Percentiles rank a stretch among this genome's conserved stretches.
Conservation (phyloP, 2,329 filamentous ascomycete genomes). For the Nigrograna mackinnonii region DNA sequence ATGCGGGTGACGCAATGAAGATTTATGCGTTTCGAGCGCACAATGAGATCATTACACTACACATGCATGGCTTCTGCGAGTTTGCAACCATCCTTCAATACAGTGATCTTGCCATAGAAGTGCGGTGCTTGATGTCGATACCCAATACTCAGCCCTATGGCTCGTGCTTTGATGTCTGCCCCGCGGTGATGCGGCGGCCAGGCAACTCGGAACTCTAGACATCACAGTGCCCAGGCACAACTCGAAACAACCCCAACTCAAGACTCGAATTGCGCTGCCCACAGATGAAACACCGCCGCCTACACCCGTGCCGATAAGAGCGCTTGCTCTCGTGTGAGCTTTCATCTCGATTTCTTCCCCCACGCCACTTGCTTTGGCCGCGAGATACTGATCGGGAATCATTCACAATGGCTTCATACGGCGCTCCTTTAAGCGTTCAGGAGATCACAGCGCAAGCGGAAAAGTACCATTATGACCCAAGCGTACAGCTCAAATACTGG, state of each 20-base stretch:
- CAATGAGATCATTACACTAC: no score
- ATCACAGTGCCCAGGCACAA: slow-evolving; percentile 25
- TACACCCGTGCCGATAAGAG: slow-evolving; percentile 23
- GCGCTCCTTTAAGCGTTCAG: slow-evolving; percentile 69
- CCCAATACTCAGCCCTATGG: slow-evolving; percentile 11
- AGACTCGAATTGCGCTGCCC: slow-evolving; percentile 16
- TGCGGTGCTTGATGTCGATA: no score
- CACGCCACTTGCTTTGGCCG: background rate
- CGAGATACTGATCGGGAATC: background rate
- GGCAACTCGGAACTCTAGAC: slow-evolving; percentile 8
- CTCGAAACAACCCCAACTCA: slow-evolving; percentile 12
- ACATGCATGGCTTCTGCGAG: no score
- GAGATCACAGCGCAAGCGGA: slow-evolving; percentile 77
- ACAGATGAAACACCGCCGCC: slow-evolving; percentile 34
- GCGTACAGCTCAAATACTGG: slow-evolving; percentile 80
- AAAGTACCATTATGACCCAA: slow-evolving; percentile 78
- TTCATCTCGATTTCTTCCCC: background rate
- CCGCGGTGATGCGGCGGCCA: slow-evolving; percentile 24
- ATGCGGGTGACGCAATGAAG: no score
- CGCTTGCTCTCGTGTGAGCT: no score
- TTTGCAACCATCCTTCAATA: no score
- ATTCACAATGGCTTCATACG: slow-evolving; percentile 29
- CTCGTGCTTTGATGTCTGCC: slow-evolving; percentile 19
- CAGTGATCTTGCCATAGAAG: no score
- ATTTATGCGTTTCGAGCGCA: no score